Base-by-base conservation (phyloP, 1,284 basidiomycete genomes). In the Volvariella volvacea region DNA sequence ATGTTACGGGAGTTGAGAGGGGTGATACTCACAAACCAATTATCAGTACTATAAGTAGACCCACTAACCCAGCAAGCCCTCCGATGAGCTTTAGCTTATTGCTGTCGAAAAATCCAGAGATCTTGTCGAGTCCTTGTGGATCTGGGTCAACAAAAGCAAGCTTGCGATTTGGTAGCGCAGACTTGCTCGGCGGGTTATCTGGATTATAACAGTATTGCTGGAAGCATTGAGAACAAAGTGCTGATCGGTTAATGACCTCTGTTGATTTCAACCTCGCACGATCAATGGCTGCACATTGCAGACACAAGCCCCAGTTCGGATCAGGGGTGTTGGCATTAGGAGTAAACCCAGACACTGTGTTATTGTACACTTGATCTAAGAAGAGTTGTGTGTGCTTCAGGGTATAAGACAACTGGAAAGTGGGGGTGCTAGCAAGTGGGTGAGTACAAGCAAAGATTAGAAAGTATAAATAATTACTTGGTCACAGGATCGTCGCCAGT, bases 401-500 rank as follows among this genome's bases (percentile, higher is more conserved):
- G 12, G 69, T 71, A 51, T 81, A 83, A 15, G 64, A 58, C 14
- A 80, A 60, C 46, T 67, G 63, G 58, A 78, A 78, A 2, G 79
- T 73, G 34, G 57, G 59, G 7, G 70, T 68, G 48, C 78, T 82
- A 42, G 50, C 10, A 4, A 41, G 39, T 41, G 43, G 25, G 38
- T 44, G 42, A 50, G 39, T 39, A 16, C 43, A n/a, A 21, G 28
- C 39, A 9, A 15, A 30, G 20, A n/a, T 22, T 36, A 41, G 30
- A 40, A 46, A 44, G 30, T 30, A 8, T 4, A 20, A 41, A 71
- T n/a, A n/a, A n/a, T 48, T 55, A 83, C 80, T 83, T 83, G 16
- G 76, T 69, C 4, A 76, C 68, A 16, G 81, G 80, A 45, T 69
- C 54, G 43, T 65, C 67, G 4, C 81, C 80, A 47, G 70, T 70